phyloP scores from a whole-genome alignment of 257 asterid species.

The Primulina tabacum region DNA sequence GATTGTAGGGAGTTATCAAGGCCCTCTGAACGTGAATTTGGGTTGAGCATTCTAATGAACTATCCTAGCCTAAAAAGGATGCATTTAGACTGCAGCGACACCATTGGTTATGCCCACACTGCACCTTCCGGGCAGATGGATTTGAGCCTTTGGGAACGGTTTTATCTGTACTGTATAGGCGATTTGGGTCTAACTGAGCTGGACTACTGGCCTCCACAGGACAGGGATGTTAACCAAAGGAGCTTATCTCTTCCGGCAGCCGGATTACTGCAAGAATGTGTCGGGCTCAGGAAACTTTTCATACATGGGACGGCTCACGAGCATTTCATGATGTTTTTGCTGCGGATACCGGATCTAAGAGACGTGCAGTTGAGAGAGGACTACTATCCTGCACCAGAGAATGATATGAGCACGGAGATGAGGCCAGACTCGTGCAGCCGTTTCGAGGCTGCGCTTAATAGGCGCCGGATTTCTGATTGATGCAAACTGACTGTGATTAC shows the following conservation, averaged over 20 bases:
- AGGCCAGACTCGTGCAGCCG: constrained; percentile 81
- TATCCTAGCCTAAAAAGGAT: constrained; percentile 60
- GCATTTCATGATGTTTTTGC: constrained; percentile 70
- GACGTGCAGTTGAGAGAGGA: constrained; percentile 91
- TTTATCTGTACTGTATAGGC: constrained; percentile 55
- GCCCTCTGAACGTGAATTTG: constrained; percentile 51
- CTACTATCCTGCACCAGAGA: constrained; percentile 92
- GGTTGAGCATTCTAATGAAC: constrained; percentile 48
- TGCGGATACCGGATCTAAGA: constrained; percentile 43
- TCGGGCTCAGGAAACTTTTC: constrained; percentile 63
- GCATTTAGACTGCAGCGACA: constrained; percentile 83
- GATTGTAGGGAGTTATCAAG: constrained; percentile 69
- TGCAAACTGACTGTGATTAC: constrained; percentile 3
- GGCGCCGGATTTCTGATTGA: constrained; percentile 67
- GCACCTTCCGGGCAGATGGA: constrained; percentile 93
- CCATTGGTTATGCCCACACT: constrained; percentile 77
- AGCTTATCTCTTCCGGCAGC: constrained; percentile 79
- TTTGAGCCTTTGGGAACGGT: constrained; percentile 89
- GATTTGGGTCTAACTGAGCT: constrained; percentile 56
- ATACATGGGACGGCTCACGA: constrained; percentile 93
- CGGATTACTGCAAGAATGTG: constrained; percentile 62
- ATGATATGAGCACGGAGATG: constrained; percentile 97
- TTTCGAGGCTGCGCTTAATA: constrained; percentile 68
- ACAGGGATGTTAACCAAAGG: constrained; percentile 84
- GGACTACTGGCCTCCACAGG: constrained; percentile 94